Conservation (phyloP, 2,329 filamentous ascomycete genomes). For the Talaromyces sp. region DNA sequence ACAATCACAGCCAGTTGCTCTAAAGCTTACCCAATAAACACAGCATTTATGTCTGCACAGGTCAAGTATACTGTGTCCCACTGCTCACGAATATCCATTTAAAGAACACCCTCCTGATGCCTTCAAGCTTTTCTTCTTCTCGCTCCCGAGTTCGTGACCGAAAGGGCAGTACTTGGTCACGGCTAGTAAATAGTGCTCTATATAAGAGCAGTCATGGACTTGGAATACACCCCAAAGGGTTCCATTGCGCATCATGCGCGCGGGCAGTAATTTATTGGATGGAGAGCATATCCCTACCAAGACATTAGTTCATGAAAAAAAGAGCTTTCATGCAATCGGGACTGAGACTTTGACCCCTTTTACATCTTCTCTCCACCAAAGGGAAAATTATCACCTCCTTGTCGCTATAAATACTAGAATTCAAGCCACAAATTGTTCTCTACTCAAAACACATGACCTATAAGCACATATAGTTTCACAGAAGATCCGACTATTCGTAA, state of each 20-base stretch:
- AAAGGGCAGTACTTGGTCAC: neutral
- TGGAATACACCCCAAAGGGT: neutral
- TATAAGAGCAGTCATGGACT: neutral
- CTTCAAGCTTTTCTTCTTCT: neutral
- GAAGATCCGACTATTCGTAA: neutral
- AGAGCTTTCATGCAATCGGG: neutral
- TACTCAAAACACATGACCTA: conserved; percentile 4
- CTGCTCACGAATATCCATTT: neutral
- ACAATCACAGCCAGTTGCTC: neutral
- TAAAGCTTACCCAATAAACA: neutral
- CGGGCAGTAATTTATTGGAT: neutral
- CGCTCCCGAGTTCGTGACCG: neutral
- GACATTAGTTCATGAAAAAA: neutral
- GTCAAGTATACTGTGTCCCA: neutral
- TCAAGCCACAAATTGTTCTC: conserved; percentile 9
- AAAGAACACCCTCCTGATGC: neutral
- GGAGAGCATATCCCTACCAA: neutral
- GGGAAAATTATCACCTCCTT: neutral
- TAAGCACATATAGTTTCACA: neutral
- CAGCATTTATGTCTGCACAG: neutral
- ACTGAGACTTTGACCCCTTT: neutral
- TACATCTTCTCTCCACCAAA: neutral
- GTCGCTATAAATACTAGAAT: conserved; percentile 2
- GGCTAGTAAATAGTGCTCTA: neutral
- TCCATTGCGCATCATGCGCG: neutral